phyloP scores from a whole-genome alignment of 2,329 filamentous ascomycete genomes.

The Xylariaceae sp. region DNA sequence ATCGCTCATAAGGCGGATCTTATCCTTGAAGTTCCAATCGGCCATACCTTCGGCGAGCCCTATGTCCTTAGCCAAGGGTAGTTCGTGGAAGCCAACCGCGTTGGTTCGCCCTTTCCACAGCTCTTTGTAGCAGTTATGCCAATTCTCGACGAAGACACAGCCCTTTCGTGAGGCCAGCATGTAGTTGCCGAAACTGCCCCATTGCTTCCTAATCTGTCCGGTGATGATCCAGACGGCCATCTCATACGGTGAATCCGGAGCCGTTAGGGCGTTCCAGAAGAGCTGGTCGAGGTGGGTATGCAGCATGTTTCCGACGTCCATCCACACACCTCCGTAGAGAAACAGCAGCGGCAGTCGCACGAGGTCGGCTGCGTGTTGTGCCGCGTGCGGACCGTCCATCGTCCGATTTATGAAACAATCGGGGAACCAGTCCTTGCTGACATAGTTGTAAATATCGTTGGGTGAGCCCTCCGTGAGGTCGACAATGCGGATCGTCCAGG shows the following conservation, averaged over 20 bases:
- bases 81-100: conserved; percentile 42
- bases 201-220: conserved; percentile 43
- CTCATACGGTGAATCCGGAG: conserved; percentile 38
- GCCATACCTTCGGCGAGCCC: conserved; percentile 42
- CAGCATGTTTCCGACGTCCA: conserved; percentile 48
- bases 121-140: conserved; percentile 48
- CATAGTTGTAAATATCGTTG: conserved; percentile 45
- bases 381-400: conserved; percentile 49
- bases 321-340: conserved; percentile 46
- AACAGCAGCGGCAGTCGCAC: conserved; percentile 48
- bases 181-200: conserved; percentile 49
- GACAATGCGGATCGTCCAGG: conserved; percentile 51
- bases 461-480: conserved; percentile 46
- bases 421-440: conserved; percentile 43
- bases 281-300: conserved; percentile 43
- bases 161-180: conserved; percentile 51
- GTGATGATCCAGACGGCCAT: conserved; percentile 44
- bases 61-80: conserved; percentile 42
- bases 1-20: conserved; percentile 43
- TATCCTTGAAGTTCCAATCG: conserved; percentile 32
- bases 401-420: conserved; percentile 47
- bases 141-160: conserved; percentile 51
- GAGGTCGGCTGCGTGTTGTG: conserved; percentile 52
- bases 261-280: conserved; percentile 44
- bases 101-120: conserved; percentile 46